Conservation (phyloP, 2,329 filamentous ascomycete species). For the Ceratocystiopsis sp. region DNA sequence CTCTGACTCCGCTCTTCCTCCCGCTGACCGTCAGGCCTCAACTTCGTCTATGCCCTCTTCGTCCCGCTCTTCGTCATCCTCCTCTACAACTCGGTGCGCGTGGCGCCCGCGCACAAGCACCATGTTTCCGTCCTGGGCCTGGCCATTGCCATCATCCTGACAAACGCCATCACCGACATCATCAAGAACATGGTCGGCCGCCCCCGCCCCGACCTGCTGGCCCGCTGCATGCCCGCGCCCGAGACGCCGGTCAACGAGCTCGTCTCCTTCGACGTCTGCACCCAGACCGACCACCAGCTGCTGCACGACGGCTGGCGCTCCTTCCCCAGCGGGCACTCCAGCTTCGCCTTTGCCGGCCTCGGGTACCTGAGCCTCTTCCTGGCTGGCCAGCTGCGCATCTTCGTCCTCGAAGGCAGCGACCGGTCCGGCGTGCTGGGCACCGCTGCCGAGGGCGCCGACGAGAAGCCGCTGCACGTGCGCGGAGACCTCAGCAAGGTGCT, state of each 20-base stretch:
- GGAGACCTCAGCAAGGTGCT: conserved; percentile 37
- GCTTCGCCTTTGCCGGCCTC: conserved; percentile 62
- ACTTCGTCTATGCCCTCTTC: conserved; percentile 62
- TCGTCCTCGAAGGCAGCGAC: conserved; percentile 15
- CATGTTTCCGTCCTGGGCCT: conserved; percentile 77
- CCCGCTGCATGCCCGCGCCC: conserved; percentile 58
- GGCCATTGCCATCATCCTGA: conserved; percentile 57
- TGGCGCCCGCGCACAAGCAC: conserved; percentile 56
- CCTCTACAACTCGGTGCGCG: conserved; percentile 43
- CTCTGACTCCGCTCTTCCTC: neutral
- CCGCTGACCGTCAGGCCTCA: conserved; percentile 17
- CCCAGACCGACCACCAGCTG: conserved; percentile 46
- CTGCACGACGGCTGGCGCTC: conserved; percentile 74
- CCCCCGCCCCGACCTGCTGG: conserved; percentile 37
- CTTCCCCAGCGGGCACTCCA: conserved; percentile 67
- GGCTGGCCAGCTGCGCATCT: conserved; percentile 47
- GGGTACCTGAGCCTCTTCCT: conserved; percentile 58
- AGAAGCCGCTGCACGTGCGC: conserved; percentile 8
- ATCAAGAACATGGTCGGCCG: conserved; percentile 79
- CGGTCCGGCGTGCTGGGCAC: no score
- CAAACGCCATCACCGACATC: conserved; percentile 70
- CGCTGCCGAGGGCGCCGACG: neutral
- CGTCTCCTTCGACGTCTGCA: conserved; percentile 55
- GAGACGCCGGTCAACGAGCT: conserved; percentile 32
- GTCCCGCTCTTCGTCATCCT: conserved; percentile 53